phyloP scores from a whole-genome alignment of 257 asterid species.

The Solanum ahanhuiri region DNA sequence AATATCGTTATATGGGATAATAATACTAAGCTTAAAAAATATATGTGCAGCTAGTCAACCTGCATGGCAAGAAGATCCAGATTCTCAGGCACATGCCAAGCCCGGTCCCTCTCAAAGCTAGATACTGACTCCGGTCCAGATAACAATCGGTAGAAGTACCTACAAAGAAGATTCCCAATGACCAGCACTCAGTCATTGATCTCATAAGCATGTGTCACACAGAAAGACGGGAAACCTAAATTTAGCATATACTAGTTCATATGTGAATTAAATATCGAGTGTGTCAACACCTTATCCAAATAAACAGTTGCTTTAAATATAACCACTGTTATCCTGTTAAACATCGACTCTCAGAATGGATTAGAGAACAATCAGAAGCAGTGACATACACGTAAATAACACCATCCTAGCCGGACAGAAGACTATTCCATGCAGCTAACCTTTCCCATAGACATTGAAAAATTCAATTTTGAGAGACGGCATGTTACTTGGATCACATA shows the following conservation, averaged over 20 bases:
- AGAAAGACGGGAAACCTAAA: neutral
- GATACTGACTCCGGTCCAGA: conserved; percentile 64
- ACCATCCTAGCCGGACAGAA: neutral
- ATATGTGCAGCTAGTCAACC: conserved; percentile 26
- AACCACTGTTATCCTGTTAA: neutral
- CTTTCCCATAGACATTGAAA: neutral
- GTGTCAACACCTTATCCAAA: neutral
- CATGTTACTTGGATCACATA: neutral
- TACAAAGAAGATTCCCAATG: conserved; percentile 16
- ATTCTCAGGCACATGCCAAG: conserved; percentile 86
- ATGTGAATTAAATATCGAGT: neutral
- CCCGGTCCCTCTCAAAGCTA: conserved; percentile 66
- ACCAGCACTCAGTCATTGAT: neutral
- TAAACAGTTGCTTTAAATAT: neutral
- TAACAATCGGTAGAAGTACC: conserved; percentile 73
- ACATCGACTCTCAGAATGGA: neutral
- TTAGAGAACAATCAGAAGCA: neutral
- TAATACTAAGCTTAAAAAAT: neutral
- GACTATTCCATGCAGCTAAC: neutral
- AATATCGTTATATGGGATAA: neutral
- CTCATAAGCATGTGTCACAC: neutral
- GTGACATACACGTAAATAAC: neutral
- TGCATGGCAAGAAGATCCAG: conserved; percentile 67
- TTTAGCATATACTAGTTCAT: neutral
- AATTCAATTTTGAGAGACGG: neutral